Base-by-base conservation (phyloP, 345 rosid species). In the Eucalyptus polyanthemos region DNA sequence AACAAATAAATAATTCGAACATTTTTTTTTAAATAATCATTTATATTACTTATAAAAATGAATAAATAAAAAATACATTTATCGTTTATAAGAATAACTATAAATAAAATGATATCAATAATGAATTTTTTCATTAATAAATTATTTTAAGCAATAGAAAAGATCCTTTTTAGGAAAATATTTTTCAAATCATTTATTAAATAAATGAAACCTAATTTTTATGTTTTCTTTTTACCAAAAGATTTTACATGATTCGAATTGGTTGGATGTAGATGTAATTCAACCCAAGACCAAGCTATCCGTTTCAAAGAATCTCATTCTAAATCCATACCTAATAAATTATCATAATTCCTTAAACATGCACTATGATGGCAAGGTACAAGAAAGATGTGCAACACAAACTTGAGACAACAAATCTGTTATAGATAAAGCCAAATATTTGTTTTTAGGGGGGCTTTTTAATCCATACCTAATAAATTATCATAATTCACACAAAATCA, bases 41-140 rank as follows among this genome's bases (percentile, higher is more conserved):
- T 53, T 53, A 19, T 8, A 53, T 53, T 53, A 53, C 1, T 19
- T 53, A 53, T 53, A 53, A 53, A 53, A 51, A 51, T 51, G 1
- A 51, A 51, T 51, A 17, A 51, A 51, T 3, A 19, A 53, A 17
- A 3, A 53, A 53, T 7, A 17, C 42, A 42, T 17, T 51, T 53
- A 53, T 8, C 1, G 0, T 53, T 0, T 2, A 19, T 53, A 0
- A 53, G 1, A 53, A 53, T 19, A 53, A 8, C 2, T 53, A 3
- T 53, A 53, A 53, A 53, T 53, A 53, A 53, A 53, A 1, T 19
- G 56, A 19, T 53, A 19, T 1, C 10, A 4, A 0, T 14, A 29
- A 0, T 29, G 42, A 14, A 7, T 4, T 14, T 14, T 29, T n/a
- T 14, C 8, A 11, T n/a, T 7, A 6, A 8, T 65, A 1, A 4